Base-by-base conservation (phyloP, 2,329 filamentous ascomycete genomes). In the Aspergillus alliaceus region DNA sequence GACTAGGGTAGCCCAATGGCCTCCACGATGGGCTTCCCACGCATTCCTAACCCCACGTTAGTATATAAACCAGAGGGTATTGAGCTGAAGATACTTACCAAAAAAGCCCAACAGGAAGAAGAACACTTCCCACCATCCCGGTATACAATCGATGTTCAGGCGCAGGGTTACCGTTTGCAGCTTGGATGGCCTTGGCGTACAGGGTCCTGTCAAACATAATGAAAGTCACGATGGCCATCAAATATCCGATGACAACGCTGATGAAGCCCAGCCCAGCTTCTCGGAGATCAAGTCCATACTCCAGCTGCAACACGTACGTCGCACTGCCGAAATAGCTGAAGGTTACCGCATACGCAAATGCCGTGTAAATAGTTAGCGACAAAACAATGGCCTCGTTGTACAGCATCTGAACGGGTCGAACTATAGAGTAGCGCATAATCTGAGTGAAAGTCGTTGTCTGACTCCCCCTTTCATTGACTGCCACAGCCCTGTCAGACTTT, bases 311-410 rank as follows among this genome's bases (percentile, higher is more conserved):
- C 3, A 57, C 55, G 25, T 53, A 57, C 5, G 29, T 15, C 5
- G 37, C 27, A 18, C 55, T 57, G 29, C 32, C 42, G 18, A 57
- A 57, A 34, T 49, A 57, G 50, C 50, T 57, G 27, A 57, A 57
- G 2, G 34, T 48, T 24, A 57, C 39, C 6, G 55, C 55, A 44
- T 57, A 57, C 14, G 42, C 55, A 35, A 53, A 57, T 15, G 55
- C 50, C 22, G 50, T 57, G 18, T 57, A 50, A 2, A 53, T 4
- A 6, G 50, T 53, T 24, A 57, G 29, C 25, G 50, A 53, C 9
- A 53, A 32, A 6, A 57, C 55, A 12, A 57, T 53, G 14, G 29
- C 14, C 24, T 57, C 55, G 4, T 24, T 53, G n/a, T n/a, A 53
- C n/a, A 57, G 44, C 44, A 57, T 53, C 34, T 48, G 52, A 3